Conservation (phyloP, 106 monocot species). For the Vanilla planifolia region DNA sequence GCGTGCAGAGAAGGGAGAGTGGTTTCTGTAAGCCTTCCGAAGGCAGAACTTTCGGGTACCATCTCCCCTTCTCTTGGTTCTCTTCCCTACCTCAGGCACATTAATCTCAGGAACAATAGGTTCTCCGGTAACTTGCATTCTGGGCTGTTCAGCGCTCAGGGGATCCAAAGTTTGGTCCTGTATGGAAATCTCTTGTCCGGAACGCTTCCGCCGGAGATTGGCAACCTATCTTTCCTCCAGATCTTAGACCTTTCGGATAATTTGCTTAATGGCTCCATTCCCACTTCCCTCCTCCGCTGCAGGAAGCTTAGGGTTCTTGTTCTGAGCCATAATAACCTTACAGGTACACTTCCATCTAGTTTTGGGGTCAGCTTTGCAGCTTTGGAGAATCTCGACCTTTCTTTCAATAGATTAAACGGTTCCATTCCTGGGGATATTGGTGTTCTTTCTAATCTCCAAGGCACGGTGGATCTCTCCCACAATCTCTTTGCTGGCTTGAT, state of each 20-base stretch:
- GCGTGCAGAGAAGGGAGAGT: conserved; percentile 8
- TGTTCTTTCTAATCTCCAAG: conserved; percentile 25
- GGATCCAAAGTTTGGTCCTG: conserved; percentile 13
- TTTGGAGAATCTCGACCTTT: conserved; percentile 32
- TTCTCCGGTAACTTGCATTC: not conserved
- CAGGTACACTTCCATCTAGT: not conserved
- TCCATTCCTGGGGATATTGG: conserved; percentile 30
- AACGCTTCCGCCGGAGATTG: conserved; percentile 25
- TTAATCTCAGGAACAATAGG: conserved; percentile 8
- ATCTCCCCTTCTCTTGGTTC: conserved; percentile 3
- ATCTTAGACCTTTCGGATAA: conserved; percentile 44
- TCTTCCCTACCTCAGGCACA: conserved; percentile 8
- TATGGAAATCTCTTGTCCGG: conserved; percentile 37
- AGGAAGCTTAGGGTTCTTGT: conserved; percentile 20
- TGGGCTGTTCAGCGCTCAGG: not conserved
- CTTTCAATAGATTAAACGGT: conserved; percentile 32
- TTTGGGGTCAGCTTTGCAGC: conserved; percentile 3
- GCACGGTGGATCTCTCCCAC: conserved; percentile 39
- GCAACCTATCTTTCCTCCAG: conserved; percentile 20
- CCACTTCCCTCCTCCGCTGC: conserved; percentile 15
- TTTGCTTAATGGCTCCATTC: conserved; percentile 30
- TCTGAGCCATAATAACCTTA: conserved; percentile 19
- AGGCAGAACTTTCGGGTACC: not conserved
- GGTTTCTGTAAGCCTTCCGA: conserved; percentile 3
- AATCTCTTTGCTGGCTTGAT: conserved; percentile 44